Evolutionary conservation across 108 stramenopile species (phyloP), one percentile per base, ranked within the genome.

Genomic region (Discostella pseudostelligera): DNA sequence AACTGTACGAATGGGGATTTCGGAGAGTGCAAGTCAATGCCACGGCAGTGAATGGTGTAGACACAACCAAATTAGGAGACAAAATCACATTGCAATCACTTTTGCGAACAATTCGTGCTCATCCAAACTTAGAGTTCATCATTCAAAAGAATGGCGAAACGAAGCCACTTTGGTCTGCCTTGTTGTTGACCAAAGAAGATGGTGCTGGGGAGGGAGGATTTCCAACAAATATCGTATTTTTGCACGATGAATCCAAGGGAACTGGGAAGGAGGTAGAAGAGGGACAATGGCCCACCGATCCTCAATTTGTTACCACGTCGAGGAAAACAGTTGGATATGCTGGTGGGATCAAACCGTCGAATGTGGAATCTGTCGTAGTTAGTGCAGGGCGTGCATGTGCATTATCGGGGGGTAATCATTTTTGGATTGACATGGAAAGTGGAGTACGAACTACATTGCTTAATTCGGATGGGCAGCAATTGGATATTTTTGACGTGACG

Each of bases 361-460:
- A 87, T 56, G 81, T 96, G 26, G 39, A 11, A 11, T 50, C 56
- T 10, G 86, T 93, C 11, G 48, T 94, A 28, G 19, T 80, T 28
- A 72, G 83, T 21, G 72, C 88, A 26, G 24, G 64, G 19, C 32
- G 53, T 0, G 80, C 76, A 16, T 59, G 71, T 17, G 3, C 53
- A 20, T 47, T 49, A 49, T 78, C 81, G 13, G 81, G 74, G 22
- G 69, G 59, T 46, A 54, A 54, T 8, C 55, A 64, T 9, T 72
- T 90, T 40, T 95, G 94, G 94, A 90, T 95, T 58, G 94, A 95
- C 62, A 95, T 95, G 94, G 94, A 95, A 62, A 90, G 87, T 55
- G 81, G 83, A 12, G 56, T 95, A 46, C 71, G 94, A 56, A 89
- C 85, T 40, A 72, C 28, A 25, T 39, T 42, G 37, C 20, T 65